Evolutionary conservation across 371 early-diverging fungal genomes (phyloP).

Genomic region (Chytridiales sp.): DNA sequence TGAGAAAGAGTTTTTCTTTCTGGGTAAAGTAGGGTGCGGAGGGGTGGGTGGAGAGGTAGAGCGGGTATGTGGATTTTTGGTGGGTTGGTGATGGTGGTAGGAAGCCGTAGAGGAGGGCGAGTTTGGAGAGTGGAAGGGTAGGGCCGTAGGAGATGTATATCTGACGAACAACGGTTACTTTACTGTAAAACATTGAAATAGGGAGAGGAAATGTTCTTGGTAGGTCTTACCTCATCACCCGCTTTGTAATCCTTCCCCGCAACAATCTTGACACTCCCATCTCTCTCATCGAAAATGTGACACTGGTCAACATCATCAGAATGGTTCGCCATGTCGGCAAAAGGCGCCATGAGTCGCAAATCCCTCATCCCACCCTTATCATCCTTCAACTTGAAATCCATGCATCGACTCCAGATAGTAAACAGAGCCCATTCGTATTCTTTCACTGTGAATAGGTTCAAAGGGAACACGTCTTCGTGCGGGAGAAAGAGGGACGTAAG

Average conservation of each 20-base stretch:
- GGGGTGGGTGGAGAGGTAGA: slow-evolving; percentile 26
- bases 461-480: slow-evolving; percentile 23
- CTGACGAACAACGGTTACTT: slow-evolving; percentile 5
- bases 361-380: neutral
- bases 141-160: slow-evolving; percentile 37
- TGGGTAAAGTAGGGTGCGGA: slow-evolving; percentile 25
- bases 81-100: slow-evolving; percentile 24
- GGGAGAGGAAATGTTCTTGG: neutral
- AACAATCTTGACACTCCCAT: slow-evolving; percentile 25
- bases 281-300: slow-evolving; percentile 21
- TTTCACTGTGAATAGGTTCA: slow-evolving; percentile 17
- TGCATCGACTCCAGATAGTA: slow-evolving; percentile 32
- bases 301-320: slow-evolving; percentile 18
- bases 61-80: slow-evolving; percentile 25
- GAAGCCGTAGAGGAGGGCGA: slow-evolving; percentile 38
- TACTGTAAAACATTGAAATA: neutral
- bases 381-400: slow-evolving; percentile 26
- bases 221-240: slow-evolving; percentile 30
- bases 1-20: slow-evolving; percentile 17
- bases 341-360: slow-evolving; percentile 37
- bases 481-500: slow-evolving; percentile 3
- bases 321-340: slow-evolving; percentile 38
- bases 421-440: slow-evolving; percentile 40
- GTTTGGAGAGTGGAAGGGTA: slow-evolving; percentile 18
- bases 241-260: slow-evolving; percentile 29